phyloP scores from a whole-genome alignment of 192 early-diverging fungal species.

The Piromyces finnis region DNA sequence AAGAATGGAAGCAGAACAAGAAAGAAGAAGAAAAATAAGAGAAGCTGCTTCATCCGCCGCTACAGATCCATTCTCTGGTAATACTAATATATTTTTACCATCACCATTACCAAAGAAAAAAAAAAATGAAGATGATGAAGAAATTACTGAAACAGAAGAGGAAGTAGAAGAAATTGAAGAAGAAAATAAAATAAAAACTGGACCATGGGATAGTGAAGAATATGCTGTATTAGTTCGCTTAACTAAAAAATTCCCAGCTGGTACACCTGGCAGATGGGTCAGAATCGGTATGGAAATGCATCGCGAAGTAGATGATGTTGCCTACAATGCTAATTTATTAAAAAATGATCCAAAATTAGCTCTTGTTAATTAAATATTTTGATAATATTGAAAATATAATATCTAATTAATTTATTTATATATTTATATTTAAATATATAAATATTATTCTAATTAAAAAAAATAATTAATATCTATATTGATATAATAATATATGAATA shows the following conservation, averaged over 20 bases:
- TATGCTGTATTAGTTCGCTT: not conserved
- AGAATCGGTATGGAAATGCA: not conserved
- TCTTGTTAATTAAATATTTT: not conserved
- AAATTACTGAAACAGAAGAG: not conserved
- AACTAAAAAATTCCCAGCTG: not conserved
- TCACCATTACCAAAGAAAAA: not conserved
- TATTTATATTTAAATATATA: no score
- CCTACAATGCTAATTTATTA: not conserved
- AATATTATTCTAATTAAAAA: no score
- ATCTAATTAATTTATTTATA: no score
- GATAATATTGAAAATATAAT: no score
- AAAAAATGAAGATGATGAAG: not conserved
- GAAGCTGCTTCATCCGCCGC: not conserved
- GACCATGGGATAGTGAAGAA: not conserved
- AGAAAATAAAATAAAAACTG: not conserved
- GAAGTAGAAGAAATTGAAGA: not conserved
- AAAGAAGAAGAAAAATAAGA: not conserved
- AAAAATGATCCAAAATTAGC: not conserved
- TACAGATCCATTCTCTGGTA: not conserved
- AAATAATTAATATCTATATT: no score
- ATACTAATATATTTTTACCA: not conserved
- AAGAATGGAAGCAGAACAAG: not conserved
- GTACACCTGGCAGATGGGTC: not conserved
- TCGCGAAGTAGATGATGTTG: not conserved
- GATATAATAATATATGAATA: no score